phyloP scores from a whole-genome alignment of 2,329 filamentous ascomycete genomes.

The Cladosporium sp. region DNA sequence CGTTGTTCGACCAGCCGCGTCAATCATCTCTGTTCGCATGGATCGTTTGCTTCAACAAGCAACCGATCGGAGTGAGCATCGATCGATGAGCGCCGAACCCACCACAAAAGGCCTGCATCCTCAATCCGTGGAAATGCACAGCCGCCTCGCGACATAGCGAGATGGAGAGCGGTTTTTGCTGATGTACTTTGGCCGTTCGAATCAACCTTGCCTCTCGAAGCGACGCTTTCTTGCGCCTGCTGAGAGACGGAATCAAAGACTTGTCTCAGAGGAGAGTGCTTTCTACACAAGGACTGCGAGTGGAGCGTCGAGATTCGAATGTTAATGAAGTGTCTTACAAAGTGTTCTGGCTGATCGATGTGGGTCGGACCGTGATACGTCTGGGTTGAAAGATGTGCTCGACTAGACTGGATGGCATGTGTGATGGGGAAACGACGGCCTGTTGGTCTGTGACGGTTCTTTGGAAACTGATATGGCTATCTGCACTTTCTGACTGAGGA shows the following conservation, averaged over 20 bases:
- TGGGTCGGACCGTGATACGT: not conserved
- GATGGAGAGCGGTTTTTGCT: conserved; percentile 71
- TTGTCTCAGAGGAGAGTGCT: conserved; percentile 78
- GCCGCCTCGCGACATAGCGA: conserved; percentile 9
- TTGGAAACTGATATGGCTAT: conserved; percentile 15
- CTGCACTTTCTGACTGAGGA: conserved; percentile 3
- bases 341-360: not conserved
- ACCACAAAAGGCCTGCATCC: conserved; percentile 26
- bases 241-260: conserved; percentile 87
- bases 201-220: conserved; percentile 55
- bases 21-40: conserved; percentile 54
- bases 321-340: not conserved
- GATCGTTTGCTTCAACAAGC: conserved; percentile 26
- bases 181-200: conserved; percentile 87
- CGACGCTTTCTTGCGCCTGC: conserved; percentile 12
- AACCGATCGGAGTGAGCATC: conserved; percentile 42
- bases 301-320: not conserved
- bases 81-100: conserved; percentile 55
- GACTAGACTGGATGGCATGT: conserved; percentile 10
- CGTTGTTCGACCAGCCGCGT: conserved; percentile 60
- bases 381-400: not conserved
- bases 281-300: conserved; percentile 62
- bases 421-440: conserved; percentile 4
- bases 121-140: not conserved
- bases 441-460: conserved; percentile 19